Conservation (phyloP, 2,329 filamentous ascomycete species). For the Acephala macrosclerotiorum region DNA sequence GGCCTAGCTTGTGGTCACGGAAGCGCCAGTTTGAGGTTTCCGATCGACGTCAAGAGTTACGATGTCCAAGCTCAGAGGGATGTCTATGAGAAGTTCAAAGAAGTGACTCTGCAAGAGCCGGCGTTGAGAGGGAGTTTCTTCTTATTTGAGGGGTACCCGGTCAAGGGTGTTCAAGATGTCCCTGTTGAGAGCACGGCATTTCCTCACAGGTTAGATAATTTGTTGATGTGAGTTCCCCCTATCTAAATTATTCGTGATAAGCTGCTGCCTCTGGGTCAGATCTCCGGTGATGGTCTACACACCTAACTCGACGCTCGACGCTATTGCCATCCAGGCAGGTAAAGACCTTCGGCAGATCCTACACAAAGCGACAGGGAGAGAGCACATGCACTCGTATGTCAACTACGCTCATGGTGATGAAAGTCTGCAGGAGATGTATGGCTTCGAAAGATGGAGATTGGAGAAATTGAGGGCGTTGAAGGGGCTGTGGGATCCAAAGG, state of each 20-base stretch:
- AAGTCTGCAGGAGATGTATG: slow-evolving; percentile 52
- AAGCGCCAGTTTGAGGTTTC: slow-evolving; percentile 33
- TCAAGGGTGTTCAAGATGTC: slow-evolving; percentile 51
- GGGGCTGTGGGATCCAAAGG: slow-evolving; percentile 55
- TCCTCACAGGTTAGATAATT: slow-evolving; percentile 53
- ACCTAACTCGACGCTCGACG: slow-evolving; percentile 41
- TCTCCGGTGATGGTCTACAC: not conserved
- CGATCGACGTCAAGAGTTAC: slow-evolving; percentile 35
- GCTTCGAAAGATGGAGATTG: slow-evolving; percentile 56
- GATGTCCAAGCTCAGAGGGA: slow-evolving; percentile 28
- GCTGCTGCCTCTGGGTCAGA: too few species aligned
- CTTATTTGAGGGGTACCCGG: slow-evolving; percentile 64
- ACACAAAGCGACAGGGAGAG: slow-evolving; percentile 44
- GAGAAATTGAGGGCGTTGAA: slow-evolving; percentile 54
- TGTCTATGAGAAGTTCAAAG: slow-evolving; percentile 45
- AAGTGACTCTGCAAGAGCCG: slow-evolving; percentile 35
- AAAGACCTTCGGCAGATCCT: slow-evolving; percentile 49
- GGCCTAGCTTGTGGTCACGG: slow-evolving; percentile 39
- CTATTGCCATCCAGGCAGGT: slow-evolving; percentile 46
- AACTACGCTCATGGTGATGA: slow-evolving; percentile 62
- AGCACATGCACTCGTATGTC: slow-evolving; percentile 51
- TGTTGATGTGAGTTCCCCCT: slow-evolving; percentile 50
- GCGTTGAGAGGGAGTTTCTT: slow-evolving; percentile 51
- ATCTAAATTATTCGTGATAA: too few species aligned
- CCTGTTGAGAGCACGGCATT: slow-evolving; percentile 50